Evolutionary conservation across 139 green algal species (phyloP), one percentile per base, ranked within the genome.

Genomic region (Haematococcus lacustris): DNA sequence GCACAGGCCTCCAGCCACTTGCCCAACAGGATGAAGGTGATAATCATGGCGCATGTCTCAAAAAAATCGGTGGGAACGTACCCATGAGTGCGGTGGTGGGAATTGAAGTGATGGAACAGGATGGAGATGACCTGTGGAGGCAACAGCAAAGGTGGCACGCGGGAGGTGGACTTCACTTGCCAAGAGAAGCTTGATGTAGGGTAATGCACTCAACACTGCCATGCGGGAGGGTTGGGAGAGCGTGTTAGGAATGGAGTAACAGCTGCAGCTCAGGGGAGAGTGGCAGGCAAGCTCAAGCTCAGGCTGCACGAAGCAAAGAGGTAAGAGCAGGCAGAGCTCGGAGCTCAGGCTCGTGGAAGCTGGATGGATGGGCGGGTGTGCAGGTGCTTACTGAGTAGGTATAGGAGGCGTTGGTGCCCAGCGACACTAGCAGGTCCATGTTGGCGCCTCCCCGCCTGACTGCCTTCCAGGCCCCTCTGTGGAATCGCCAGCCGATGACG

Each of bases 401-500:
- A 80, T 98, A 99, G 3, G 86, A 85, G 38, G 93, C 92, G 66
- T 92, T 94, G 51, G 94, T 99, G 66, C 91, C 95, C 53, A 99
- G 85, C 1, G 89, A 88, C 6, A 99, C 91, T 33, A 99, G 87
- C 41, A 99, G 89, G 70, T 99, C 95, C 95, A 99, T 99, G 86
- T 99, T 99, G 63, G 95, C 93, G 32, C 79, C 83, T 35, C 90
- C 78, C 28, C 83, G 57, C 38, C 70, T 71, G 26, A 90, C 66
- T 13, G 83, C 73, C 60, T 87, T 88, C 38, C 74, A 91, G 0
- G 94, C 93, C 38, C 92, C 93, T 13, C 71, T 62, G 78, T 98
- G 92, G 79, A 99, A 99, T n/a, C 90, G 85, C 82, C 85, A 90
- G 21, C 91, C 95, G n/a, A 97, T 83, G 23, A 78, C 76, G 76